These are phyloP conservation scores for Corylus avellana DNA, from an alignment of 306 rosid species.

Conservation along the genomic window DNA sequence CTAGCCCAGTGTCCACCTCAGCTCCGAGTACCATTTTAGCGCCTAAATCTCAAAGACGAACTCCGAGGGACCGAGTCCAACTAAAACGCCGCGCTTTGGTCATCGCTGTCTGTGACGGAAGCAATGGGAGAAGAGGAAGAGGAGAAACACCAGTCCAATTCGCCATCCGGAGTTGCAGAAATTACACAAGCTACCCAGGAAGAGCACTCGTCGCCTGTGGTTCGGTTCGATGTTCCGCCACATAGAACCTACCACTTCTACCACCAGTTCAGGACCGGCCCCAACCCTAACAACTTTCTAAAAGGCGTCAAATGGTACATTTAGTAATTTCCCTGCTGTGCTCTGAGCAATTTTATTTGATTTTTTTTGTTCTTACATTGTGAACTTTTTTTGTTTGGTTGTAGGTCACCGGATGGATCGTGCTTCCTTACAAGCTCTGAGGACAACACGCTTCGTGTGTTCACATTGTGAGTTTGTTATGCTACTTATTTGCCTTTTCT, in stretches of 20 bases:
- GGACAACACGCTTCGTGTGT: slow-evolving; percentile 74
- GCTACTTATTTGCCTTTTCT: not conserved
- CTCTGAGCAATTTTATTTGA: not conserved
- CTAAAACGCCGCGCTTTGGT: not conserved
- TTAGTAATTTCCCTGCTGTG: not conserved
- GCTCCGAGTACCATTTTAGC: not conserved
- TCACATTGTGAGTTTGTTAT: slow-evolving; percentile 49
- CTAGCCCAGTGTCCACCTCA: not conserved
- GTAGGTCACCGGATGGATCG: slow-evolving; percentile 94
- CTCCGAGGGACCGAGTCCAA: not conserved
- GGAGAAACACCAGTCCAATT: slow-evolving; percentile 13
- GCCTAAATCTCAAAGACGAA: not conserved
- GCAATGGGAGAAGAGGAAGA: slow-evolving; percentile 51
- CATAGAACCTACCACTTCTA: slow-evolving; percentile 69
- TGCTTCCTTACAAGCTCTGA: slow-evolving; percentile 80
- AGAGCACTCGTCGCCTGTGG: slow-evolving; percentile 51
- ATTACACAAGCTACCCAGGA: slow-evolving; percentile 18
- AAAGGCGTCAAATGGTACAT: slow-evolving; percentile 81
- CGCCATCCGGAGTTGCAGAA: slow-evolving; percentile 7
- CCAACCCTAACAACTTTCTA: slow-evolving; percentile 86
- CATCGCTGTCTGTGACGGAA: slow-evolving; percentile 1
- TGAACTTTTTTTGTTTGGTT: not conserved
- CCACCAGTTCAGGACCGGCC: slow-evolving; percentile 60
- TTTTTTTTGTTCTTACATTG: not conserved
- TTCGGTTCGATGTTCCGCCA: slow-evolving; percentile 66